These are phyloP conservation scores for Fusarium sp. DNA, from an alignment of 2,329 filamentous ascomycete species.

Conservation along the genomic window DNA sequence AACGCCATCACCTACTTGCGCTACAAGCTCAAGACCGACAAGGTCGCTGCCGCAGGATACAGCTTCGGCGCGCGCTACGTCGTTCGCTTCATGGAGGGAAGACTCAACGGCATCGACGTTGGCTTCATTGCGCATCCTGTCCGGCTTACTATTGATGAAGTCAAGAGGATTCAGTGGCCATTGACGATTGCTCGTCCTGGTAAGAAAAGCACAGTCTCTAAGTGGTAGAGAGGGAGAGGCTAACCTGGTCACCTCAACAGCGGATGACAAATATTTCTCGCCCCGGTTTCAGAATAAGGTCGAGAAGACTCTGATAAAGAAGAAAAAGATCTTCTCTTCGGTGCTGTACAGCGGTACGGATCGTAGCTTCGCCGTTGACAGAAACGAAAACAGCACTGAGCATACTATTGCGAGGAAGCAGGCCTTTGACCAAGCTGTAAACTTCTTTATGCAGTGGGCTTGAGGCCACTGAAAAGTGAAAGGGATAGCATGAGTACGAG, in stretches of 20 bases:
- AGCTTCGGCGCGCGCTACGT: not conserved
- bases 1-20: not conserved
- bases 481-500: too few species aligned
- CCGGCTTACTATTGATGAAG: not conserved
- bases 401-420: not conserved
- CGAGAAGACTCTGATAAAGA: not conserved
- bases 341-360: not conserved
- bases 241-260: not conserved
- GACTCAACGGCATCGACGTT: not conserved
- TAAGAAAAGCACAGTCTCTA: not conserved
- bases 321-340: not conserved
- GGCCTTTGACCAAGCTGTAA: not conserved
- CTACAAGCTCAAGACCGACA: not conserved
- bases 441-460: not conserved
- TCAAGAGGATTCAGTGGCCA: not conserved
- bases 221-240: not conserved
- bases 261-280: not conserved
- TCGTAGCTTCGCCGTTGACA: not conserved
- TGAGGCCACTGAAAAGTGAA: too few species aligned
- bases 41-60: not conserved
- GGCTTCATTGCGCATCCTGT: not conserved
- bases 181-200: not conserved
- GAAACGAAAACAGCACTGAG: not conserved
- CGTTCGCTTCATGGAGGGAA: not conserved
- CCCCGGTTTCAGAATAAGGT: not conserved